Percentiles rank a stretch among this genome's conserved stretches.
phyloP scores from a whole-genome alignment of 805 yeast genomes.

The Jamesozyma jinghongensis region DNA sequence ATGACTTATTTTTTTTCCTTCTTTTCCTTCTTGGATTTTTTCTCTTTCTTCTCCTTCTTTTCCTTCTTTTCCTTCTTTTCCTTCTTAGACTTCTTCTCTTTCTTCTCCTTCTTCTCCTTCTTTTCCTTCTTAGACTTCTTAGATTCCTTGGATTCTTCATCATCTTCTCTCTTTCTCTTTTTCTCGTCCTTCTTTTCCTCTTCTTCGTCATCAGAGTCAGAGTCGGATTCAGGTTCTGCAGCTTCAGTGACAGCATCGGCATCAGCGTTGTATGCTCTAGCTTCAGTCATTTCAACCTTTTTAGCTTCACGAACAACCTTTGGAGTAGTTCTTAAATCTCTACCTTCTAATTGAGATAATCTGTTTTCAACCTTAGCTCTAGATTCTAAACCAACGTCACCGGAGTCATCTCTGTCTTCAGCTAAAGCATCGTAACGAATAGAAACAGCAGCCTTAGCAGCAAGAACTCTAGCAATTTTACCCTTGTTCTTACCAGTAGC shows the following conservation, averaged over 20 bases:
- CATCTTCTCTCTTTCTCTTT: slow-evolving; percentile 30
- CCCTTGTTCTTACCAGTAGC: slow-evolving; percentile 98
- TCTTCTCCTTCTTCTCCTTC: slow-evolving; percentile 22
- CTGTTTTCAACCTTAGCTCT: slow-evolving; percentile 92
- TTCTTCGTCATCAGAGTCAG: slow-evolving; percentile 33
- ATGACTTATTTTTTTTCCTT: slow-evolving; percentile 21
- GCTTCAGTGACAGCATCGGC: slow-evolving; percentile 63
- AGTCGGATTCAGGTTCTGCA: slow-evolving; percentile 31
- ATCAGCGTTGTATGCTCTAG: slow-evolving; percentile 86
- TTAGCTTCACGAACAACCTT: slow-evolving; percentile 73
- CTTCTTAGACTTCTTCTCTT: slow-evolving; percentile 27
- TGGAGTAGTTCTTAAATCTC: slow-evolving; percentile 86
- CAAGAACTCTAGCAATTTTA: slow-evolving; percentile 95
- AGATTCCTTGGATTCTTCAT: slow-evolving; percentile 24
- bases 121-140: slow-evolving; percentile 32
- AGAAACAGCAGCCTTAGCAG: slow-evolving; percentile 97
- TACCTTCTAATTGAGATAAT: slow-evolving; percentile 91
- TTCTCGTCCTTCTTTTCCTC: slow-evolving; percentile 31
- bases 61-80: slow-evolving; percentile 31
- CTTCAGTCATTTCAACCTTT: slow-evolving; percentile 78
- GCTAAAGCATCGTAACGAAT: slow-evolving; percentile 93
- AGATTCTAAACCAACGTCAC: slow-evolving; percentile 84
- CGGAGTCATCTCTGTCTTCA: slow-evolving; percentile 93
- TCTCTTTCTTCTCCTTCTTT: slow-evolving; percentile 21
- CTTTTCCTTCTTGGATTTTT: slow-evolving; percentile 23